A percentile compares a stretch with the other conserved stretches of the same genome.
Evolutionary conservation across 2,329 filamentous ascomycete genomes (phyloP).

Genomic region (Didymella keratinophila): DNA sequence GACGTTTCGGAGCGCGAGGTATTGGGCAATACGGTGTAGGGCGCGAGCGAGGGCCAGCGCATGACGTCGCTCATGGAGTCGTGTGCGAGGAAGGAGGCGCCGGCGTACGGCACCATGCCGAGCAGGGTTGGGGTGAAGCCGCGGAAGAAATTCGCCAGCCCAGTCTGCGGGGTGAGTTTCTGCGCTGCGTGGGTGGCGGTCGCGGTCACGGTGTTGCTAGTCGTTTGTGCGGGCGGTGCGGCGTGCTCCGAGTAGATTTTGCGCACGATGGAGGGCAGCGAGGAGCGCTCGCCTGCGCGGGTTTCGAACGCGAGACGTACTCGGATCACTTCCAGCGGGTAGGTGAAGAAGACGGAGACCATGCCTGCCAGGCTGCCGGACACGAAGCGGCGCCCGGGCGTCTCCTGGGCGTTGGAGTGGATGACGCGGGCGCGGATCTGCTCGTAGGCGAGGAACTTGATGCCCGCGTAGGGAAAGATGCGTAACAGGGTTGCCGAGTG

Average conservation of each 20-base stretch:
- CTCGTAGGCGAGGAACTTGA: slow-evolving; percentile 98
- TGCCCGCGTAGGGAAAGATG: slow-evolving; percentile 96
- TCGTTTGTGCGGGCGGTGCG: slow-evolving; percentile 39
- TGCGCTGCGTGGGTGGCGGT: slow-evolving; percentile 57
- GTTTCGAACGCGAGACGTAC: slow-evolving; percentile 97
- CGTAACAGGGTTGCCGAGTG: slow-evolving; percentile 93
- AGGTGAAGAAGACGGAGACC: slow-evolving; percentile 94
- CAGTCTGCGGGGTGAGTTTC: slow-evolving; percentile 67
- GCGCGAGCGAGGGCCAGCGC: slow-evolving; percentile 70
- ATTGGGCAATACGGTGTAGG: slow-evolving; percentile 77
- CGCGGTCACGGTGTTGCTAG: slow-evolving; percentile 53
- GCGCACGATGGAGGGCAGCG: slow-evolving; percentile 76
- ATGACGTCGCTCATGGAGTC: slow-evolving; percentile 88
- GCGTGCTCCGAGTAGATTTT: slow-evolving; percentile 84
- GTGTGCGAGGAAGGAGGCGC: slow-evolving; percentile 93
- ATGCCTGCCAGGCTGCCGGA: slow-evolving; percentile 81
- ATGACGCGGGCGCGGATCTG: slow-evolving; percentile 88
- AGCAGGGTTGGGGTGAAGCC: slow-evolving; percentile 89
- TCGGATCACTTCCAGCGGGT: slow-evolving; percentile 90
- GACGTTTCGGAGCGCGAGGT: slow-evolving; percentile 53
- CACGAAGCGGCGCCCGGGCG: slow-evolving; percentile 75
- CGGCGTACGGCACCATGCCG: slow-evolving; percentile 96
- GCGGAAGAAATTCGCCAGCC: slow-evolving; percentile 90
- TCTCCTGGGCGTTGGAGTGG: slow-evolving; percentile 75
- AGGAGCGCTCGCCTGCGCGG: slow-evolving; percentile 73